Evolutionary conservation across 2,329 filamentous ascomycete species (phyloP).

Genomic region (Monosporascus ibericus): DNA sequence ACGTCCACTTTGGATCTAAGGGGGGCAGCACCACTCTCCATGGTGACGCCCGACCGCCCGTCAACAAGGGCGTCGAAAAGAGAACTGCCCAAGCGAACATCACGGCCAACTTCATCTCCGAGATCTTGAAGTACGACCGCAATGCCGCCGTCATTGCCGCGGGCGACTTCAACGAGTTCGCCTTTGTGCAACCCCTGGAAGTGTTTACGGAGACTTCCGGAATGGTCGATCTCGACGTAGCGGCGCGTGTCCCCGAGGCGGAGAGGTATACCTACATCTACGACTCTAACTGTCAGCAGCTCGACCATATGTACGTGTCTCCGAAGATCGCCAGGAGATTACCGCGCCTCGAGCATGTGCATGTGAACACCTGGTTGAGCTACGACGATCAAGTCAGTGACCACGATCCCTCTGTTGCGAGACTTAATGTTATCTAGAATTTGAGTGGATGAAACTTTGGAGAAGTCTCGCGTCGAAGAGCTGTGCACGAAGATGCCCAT

Average conservation of each 20-base stretch:
- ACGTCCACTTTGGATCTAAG: conserved; percentile 64
- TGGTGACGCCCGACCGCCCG: conserved; percentile 59
- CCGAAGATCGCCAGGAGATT: conserved; percentile 36
- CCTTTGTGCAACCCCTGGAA: conserved; percentile 53
- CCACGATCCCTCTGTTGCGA: not conserved
- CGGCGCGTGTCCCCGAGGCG: conserved; percentile 39
- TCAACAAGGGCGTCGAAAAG: conserved; percentile 57
- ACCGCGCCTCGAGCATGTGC: conserved; percentile 57
- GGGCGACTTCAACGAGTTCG: conserved; percentile 70
- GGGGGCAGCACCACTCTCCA: conserved; percentile 59
- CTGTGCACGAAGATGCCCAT: too few species aligned
- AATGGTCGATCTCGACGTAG: conserved; percentile 57
- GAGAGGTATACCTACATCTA: conserved; percentile 69
- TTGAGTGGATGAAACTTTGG: not conserved
- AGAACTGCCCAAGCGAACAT: conserved; percentile 51
- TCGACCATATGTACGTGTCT: conserved; percentile 67
- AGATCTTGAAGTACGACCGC: conserved; percentile 51
- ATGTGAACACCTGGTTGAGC: conserved; percentile 64
- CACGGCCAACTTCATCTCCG: conserved; percentile 51
- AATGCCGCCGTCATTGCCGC: conserved; percentile 53
- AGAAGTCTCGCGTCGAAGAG: too few species aligned
- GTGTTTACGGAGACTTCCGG: conserved; percentile 47
- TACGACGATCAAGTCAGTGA: conserved; percentile 31
- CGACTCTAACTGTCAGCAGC: conserved; percentile 62
- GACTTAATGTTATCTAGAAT: not conserved